A percentile compares a stretch with the other conserved stretches of the same genome.
Evolutionary conservation across 2,329 filamentous ascomycete species (phyloP).

Genomic region (Fusarium equiseti): DNA sequence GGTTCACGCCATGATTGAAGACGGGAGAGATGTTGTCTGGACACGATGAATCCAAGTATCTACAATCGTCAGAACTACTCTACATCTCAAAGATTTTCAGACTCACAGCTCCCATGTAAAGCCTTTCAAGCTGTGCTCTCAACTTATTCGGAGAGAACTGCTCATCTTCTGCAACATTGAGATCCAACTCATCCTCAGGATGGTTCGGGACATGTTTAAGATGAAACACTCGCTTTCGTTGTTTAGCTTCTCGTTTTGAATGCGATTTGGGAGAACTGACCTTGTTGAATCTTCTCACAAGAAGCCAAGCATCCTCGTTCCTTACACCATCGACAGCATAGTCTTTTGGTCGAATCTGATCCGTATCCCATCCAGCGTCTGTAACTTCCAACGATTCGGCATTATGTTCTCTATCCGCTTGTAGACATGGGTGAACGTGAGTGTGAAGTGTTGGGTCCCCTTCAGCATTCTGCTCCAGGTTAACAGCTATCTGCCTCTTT

Average conservation of each 20-base stretch:
- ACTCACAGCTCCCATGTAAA: slow-evolving; percentile 82
- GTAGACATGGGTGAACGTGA: neutral
- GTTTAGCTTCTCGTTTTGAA: rapidly evolving
- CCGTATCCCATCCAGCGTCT: slow-evolving; percentile 5
- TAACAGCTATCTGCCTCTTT: slow-evolving; percentile 7
- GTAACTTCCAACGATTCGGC: neutral
- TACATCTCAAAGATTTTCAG: slow-evolving; percentile 20
- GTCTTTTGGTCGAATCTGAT: neutral
- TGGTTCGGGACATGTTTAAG: slow-evolving; percentile 1
- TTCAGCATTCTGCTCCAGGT: neutral
- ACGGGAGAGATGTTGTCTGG: slow-evolving; percentile 74
- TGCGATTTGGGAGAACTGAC: neutral
- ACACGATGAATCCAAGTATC: neutral
- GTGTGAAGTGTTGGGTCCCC: neutral
- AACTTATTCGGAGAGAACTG: slow-evolving; percentile 86
- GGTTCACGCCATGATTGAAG: slow-evolving; percentile 82
- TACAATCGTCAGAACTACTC: neutral
- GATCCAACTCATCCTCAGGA: slow-evolving; percentile 13
- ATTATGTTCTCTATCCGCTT: rapidly evolving
- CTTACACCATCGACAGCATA: neutral
- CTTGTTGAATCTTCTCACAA: slow-evolving; percentile 28
- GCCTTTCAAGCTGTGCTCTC: slow-evolving; percentile 77
- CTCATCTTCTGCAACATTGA: slow-evolving; percentile 71
- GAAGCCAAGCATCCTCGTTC: slow-evolving; percentile 27
- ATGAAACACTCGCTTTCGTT: slow-evolving; percentile 9